phyloP scores from a whole-genome alignment of 1,284 basidiomycete genomes.

The Grifola frondosa region DNA sequence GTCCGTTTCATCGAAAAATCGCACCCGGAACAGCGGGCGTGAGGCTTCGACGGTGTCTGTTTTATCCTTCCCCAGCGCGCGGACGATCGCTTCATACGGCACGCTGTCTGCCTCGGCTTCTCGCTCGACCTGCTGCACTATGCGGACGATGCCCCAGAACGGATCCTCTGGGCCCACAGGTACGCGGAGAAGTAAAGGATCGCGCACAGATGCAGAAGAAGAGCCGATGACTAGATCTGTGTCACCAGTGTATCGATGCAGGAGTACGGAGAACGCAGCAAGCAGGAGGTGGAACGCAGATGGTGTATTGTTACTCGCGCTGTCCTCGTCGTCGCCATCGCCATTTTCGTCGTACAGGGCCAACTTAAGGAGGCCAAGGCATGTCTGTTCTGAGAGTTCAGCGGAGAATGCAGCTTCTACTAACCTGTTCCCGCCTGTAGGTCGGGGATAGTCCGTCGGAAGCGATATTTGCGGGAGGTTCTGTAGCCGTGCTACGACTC shows the following conservation, averaged over 20 bases:
- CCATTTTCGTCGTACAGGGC: constrained; percentile 63
- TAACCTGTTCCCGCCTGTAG: constrained; percentile 67
- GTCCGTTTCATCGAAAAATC: constrained; percentile 94
- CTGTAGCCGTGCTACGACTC: constrained; percentile 64
- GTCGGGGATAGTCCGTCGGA: constrained; percentile 95
- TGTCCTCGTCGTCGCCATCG: constrained; percentile 51
- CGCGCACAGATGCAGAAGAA: constrained; percentile 75
- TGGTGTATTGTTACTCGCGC: constrained; percentile 48
- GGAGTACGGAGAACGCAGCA: constrained; percentile 85
- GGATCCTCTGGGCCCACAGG: constrained; percentile 86
- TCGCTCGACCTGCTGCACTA: constrained; percentile 81
- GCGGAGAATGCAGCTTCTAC: constrained; percentile 78
- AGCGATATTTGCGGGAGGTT: constrained; percentile 88
- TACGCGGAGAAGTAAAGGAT: constrained; percentile 85
- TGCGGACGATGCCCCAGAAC: constrained; percentile 89
- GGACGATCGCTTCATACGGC: constrained; percentile 81
- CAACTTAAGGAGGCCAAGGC: constrained; percentile 71
- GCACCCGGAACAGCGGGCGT: constrained; percentile 84
- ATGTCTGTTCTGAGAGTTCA: constrained; percentile 68
- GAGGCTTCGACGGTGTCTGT: constrained; percentile 52
- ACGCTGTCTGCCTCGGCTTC: constrained; percentile 85
- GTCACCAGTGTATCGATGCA: constrained; percentile 96
- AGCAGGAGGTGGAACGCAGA: constrained; percentile 92
- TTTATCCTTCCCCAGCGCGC: constrained; percentile 69
- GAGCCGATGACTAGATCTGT: constrained; percentile 93